These are phyloP conservation scores for Suaeda aralocaspica DNA, from an alignment of 148 eudicot species.

Conservation along the genomic window DNA sequence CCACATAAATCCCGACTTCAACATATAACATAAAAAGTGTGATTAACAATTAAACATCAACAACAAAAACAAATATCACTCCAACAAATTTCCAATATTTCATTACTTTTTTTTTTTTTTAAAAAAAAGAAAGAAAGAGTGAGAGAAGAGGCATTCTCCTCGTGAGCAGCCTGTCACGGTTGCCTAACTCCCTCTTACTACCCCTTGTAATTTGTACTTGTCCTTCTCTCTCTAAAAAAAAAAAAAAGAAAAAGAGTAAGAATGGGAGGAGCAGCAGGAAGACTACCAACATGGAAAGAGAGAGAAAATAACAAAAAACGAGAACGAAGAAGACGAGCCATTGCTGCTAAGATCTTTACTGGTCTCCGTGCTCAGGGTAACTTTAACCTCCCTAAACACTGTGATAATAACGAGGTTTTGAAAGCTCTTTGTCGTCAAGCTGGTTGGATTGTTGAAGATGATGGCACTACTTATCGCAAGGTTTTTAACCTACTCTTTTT, in stretches of 20 bases:
- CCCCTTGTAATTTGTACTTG: neutral
- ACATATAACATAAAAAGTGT: too few relatives aligned
- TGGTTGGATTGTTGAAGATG: constrained; percentile 69
- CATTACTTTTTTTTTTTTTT: neutral
- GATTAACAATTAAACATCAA: too few relatives aligned
- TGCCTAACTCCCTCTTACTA: constrained; percentile 10
- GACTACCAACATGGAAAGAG: constrained; percentile 64
- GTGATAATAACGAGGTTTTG: constrained; percentile 65
- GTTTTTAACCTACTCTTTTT: constrained; percentile 18
- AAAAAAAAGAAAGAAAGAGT: neutral
- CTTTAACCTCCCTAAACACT: constrained; percentile 66
- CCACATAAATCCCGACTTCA: too few relatives aligned
- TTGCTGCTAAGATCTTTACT: constrained; percentile 61
- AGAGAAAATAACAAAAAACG: constrained; percentile 72
- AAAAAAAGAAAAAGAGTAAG: too few relatives aligned
- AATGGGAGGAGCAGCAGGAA: constrained; percentile 49
- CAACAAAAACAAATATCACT: too few relatives aligned
- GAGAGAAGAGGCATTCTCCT: constrained; percentile 20
- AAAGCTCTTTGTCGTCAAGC: constrained; percentile 62
- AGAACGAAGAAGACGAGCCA: constrained; percentile 53
- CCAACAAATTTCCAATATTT: too few relatives aligned
- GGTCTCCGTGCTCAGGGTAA: constrained; percentile 64
- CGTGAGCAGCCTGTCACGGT: constrained; percentile 33
- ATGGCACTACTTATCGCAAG: constrained; percentile 68
- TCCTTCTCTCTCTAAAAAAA: neutral